These are phyloP conservation scores for Diaporthe nobilis DNA, from an alignment of 2,329 filamentous ascomycete genomes.

Conservation along the genomic window DNA sequence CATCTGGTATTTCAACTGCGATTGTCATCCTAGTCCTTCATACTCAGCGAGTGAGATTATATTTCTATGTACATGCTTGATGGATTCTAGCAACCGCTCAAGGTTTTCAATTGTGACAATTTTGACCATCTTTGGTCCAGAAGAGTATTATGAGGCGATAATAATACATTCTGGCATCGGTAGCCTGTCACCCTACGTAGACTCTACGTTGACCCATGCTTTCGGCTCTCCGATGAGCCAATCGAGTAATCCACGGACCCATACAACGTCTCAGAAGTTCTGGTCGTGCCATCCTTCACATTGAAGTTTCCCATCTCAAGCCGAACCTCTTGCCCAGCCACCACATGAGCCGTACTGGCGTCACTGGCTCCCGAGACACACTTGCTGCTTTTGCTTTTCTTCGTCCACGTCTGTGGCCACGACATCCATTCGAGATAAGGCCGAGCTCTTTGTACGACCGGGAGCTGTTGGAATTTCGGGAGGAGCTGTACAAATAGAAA, in stretches of 20 bases:
- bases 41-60: background rate
- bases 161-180: background rate
- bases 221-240: background rate
- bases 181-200: background rate
- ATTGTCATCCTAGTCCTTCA: too few relatives aligned
- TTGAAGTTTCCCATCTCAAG: slow-evolving; percentile 3
- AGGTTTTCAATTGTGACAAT: too few relatives aligned
- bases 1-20: background rate
- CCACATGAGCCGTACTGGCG: background rate
- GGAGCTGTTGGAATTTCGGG: background rate
- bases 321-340: background rate
- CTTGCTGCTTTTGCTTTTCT: background rate
- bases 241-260: background rate
- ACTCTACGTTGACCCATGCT: background rate
- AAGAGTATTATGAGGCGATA: background rate
- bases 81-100: background rate
- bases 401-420: background rate
- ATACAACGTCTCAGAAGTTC: background rate
- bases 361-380: background rate
- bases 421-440: background rate
- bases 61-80: background rate
- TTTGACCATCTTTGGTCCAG: background rate
- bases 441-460: background rate
- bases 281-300: background rate
- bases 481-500: slow-evolving; percentile 9